Percentiles rank a stretch among this genome's conserved stretches.
phyloP scores from a whole-genome alignment of 495 filamentous ascomycete species.

The Penicillium daleae region DNA sequence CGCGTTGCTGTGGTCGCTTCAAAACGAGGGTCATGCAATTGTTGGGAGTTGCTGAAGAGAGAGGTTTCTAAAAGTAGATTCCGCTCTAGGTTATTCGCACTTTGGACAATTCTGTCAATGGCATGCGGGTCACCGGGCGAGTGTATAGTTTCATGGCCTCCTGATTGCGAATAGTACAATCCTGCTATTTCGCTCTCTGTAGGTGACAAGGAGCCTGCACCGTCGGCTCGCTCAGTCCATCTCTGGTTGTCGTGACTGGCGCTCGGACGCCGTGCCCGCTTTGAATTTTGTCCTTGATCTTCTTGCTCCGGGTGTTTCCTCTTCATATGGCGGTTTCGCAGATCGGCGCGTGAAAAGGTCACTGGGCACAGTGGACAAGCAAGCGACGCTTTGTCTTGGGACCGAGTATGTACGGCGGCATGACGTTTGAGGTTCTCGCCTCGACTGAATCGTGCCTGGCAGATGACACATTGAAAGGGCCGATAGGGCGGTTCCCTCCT shows the following conservation, averaged over 20 bases:
- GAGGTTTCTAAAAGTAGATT: slow-evolving; percentile 23
- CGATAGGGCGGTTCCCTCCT: slow-evolving; percentile 23
- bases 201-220: slow-evolving; percentile 7
- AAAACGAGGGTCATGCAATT: neutral
- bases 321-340: slow-evolving; percentile 42
- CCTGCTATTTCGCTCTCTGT: slow-evolving; percentile 1
- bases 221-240: neutral
- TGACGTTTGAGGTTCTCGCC: slow-evolving; percentile 48
- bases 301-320: slow-evolving; percentile 40
- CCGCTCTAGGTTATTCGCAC: slow-evolving; percentile 20
- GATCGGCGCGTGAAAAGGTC: slow-evolving; percentile 38
- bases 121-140: neutral
- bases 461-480: slow-evolving; percentile 41
- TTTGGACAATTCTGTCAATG: slow-evolving; percentile 18
- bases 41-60: slow-evolving; percentile 12
- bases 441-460: slow-evolving; percentile 41
- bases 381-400: slow-evolving; percentile 26
- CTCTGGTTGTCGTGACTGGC: slow-evolving; percentile 7
- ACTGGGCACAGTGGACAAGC: slow-evolving; percentile 35
- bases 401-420: slow-evolving; percentile 36
- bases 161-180: neutral
- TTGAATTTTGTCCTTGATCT: slow-evolving; percentile 20
- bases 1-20: slow-evolving; percentile 6
- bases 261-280: slow-evolving; percentile 10
- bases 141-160: neutral